Base-by-base conservation (phyloP, 768 basidiomycete species). In the Dioszegia hungarica region DNA sequence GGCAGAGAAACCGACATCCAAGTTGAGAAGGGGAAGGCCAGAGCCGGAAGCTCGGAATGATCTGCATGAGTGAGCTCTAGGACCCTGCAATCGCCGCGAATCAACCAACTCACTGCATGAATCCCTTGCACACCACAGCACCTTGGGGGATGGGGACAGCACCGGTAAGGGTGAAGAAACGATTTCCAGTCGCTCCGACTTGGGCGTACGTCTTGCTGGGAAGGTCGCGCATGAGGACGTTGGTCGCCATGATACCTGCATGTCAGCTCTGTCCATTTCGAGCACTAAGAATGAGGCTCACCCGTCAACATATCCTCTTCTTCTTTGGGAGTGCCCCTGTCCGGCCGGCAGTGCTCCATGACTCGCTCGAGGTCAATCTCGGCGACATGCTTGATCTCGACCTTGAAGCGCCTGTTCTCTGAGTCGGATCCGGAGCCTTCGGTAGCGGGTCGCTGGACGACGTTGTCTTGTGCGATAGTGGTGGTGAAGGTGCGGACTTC, bases 1-100 rank as follows among this genome's bases (percentile, higher is more conserved):
- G 1, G 74, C 74, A 2, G 73, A 73, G 59, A 68, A 75, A 5
- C 67, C 74, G 8, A 73, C 62, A 49, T 77, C 71, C 40, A 77
- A 60, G 48, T 77, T 74, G 45, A 77, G 63, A 33, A 70, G 46
- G 11, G 75, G 74, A 5, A 58, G 40, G 1, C 70, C 68, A 19
- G 66, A 65, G 27, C 59, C 66, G 8, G 71, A 71, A n/a, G 68
- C 64, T n/a, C 75, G 63, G 64, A 75, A 69, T 2, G 72, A 74
- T 57, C 73, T 73, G 56, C 33, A 12, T 24, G 3, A n/a, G 19
- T n/a, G 15, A 25, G 29, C 54, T 41, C 17, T 19, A 19, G 25
- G 36, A 38, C 38, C 19, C 12, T 19, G 17, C 29, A 14, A 6
- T 33, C 31, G 22, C 11, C 25, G 43, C 12, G 39, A 22, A 33